Percentiles rank a stretch among this genome's conserved stretches.
Conservation (phyloP, 768 basidiomycete species). For the Tubosaeta sp. region DNA sequence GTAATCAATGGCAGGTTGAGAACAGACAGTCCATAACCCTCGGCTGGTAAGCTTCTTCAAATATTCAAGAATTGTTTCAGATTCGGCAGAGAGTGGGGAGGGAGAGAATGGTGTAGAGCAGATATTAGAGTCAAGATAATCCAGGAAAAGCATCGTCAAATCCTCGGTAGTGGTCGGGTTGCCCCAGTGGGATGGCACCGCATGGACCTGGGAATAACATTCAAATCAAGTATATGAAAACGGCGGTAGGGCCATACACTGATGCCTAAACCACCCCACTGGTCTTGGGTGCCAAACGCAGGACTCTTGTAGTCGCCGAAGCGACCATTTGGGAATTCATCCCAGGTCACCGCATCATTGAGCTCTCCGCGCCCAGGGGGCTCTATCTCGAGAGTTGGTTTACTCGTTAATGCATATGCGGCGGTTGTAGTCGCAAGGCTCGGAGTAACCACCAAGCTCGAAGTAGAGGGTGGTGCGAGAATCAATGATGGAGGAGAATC, state of each 20-base stretch:
- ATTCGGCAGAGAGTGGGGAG: constrained; percentile 76
- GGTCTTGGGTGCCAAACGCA: constrained; percentile 80
- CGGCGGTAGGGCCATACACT: constrained; percentile 37
- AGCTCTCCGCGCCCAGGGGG: constrained; percentile 63
- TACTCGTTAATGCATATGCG: constrained; percentile 47
- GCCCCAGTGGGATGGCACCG: constrained; percentile 73
- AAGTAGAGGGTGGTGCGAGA: constrained; percentile 25
- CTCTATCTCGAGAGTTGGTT: constrained; percentile 49
- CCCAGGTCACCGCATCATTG: constrained; percentile 78
- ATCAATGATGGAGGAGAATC: constrained; percentile 35
- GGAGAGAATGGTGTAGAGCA: constrained; percentile 86
- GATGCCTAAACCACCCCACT: constrained; percentile 68
- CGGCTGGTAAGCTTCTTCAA: constrained; percentile 70
- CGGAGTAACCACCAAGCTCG: constrained; percentile 55
- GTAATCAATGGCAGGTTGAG: constrained; percentile 91
- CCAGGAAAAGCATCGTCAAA: constrained; percentile 74
- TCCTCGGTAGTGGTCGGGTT: constrained; percentile 56
- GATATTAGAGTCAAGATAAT: constrained; percentile 71
- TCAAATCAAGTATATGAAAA: background rate
- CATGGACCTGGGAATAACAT: constrained; percentile 43
- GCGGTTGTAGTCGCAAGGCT: constrained; percentile 62
- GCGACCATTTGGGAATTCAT: constrained; percentile 97
- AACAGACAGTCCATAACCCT: constrained; percentile 96
- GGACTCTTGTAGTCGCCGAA: constrained; percentile 98
- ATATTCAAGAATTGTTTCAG: constrained; percentile 70